Evolutionary conservation across 1,139 yeast genomes (phyloP).

Genomic region (Candida smagusa): DNA sequence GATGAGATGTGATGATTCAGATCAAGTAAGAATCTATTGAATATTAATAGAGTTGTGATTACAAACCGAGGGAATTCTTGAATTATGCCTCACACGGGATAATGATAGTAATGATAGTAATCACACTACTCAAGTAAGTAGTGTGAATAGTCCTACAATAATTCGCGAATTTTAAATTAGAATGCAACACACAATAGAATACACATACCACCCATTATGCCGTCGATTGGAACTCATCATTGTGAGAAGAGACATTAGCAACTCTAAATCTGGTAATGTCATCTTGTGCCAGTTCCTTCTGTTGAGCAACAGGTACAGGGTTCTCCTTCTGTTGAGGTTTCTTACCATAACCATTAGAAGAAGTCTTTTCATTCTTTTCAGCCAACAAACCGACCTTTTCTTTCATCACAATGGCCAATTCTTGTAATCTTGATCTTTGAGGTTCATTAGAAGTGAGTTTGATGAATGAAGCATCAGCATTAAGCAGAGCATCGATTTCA

Average conservation of each 20-base stretch:
- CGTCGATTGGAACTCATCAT: constrained; percentile 45
- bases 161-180: neutral
- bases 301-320: constrained; percentile 16
- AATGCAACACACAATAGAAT: neutral
- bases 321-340: constrained; percentile 28
- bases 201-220: constrained; percentile 9
- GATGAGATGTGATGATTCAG: too few species aligned
- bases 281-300: constrained; percentile 32
- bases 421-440: constrained; percentile 83
- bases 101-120: too few species aligned
- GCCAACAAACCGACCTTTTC: constrained; percentile 80
- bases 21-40: too few species aligned
- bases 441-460: constrained; percentile 67
- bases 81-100: too few species aligned
- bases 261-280: constrained; percentile 43
- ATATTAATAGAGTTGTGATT: too few species aligned
- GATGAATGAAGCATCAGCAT: constrained; percentile 58
- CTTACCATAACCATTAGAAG: constrained; percentile 66
- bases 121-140: too few species aligned
- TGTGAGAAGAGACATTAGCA: constrained; percentile 45
- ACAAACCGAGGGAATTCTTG: too few species aligned
- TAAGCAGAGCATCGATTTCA: constrained; percentile 63
- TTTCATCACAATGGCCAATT: constrained; percentile 80
- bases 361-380: constrained; percentile 83
- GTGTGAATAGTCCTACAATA: too few species aligned